Evolutionary conservation across 2,329 filamentous ascomycete genomes (phyloP).

Genomic region (Trichoderma aggressivum): DNA sequence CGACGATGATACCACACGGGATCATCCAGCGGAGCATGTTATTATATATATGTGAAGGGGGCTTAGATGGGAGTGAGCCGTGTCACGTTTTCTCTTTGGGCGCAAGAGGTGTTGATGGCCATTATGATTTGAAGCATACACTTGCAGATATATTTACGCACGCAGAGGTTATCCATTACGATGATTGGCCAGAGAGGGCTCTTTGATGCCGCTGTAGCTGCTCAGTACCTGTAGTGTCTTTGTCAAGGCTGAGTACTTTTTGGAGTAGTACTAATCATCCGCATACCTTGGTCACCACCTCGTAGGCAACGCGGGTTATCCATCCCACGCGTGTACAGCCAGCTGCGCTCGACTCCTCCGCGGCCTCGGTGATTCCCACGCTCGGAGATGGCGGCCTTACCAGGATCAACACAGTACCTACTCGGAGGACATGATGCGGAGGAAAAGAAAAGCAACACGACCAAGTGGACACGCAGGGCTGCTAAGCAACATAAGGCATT

Average conservation of each 20-base stretch:
- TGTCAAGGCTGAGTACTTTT: not conserved
- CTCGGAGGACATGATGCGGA: not conserved
- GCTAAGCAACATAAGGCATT: not conserved
- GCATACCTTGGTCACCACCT: not conserved
- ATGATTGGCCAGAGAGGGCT: not conserved
- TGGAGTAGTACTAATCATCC: not conserved
- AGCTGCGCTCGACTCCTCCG: not conserved
- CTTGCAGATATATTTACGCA: constrained; percentile 3
- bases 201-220: not conserved
- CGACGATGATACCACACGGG: not conserved
- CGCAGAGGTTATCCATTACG: not conserved
- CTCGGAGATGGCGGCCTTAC: not conserved
- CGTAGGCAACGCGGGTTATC: not conserved
- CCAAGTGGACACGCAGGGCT: constrained; percentile 1
- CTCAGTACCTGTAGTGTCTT: not conserved
- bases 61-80: not conserved
- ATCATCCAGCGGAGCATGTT: not conserved
- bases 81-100: not conserved
- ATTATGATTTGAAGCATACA: constrained; percentile 12
- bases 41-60: not conserved
- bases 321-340: no score
- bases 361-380: not conserved
- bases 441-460: not conserved
- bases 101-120: constrained; percentile 11
- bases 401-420: not conserved